phyloP scores from a whole-genome alignment of 2,329 filamentous ascomycete genomes.

The Calonectria hongkongensis region DNA sequence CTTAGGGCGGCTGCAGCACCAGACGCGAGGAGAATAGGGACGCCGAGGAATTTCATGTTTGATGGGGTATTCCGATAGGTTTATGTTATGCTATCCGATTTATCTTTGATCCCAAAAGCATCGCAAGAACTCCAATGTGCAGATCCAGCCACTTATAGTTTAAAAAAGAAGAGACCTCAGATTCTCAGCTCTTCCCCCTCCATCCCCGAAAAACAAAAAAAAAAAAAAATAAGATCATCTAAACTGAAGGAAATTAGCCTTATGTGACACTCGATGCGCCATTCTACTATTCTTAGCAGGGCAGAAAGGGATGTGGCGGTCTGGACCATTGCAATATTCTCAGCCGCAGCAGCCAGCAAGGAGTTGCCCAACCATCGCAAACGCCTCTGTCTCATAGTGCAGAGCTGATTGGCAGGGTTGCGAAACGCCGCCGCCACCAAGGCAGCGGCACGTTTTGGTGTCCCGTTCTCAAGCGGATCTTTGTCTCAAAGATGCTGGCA shows the following conservation, averaged over 20 bases:
- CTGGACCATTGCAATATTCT: background rate
- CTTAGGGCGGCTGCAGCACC: background rate
- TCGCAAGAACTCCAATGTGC: background rate
- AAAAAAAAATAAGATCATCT: background rate
- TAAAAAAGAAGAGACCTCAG: too few species aligned
- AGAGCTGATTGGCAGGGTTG: background rate
- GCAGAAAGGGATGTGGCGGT: conserved; percentile 5
- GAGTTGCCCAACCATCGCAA: conserved; percentile 8
- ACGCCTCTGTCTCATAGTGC: background rate
- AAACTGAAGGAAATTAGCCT: background rate
- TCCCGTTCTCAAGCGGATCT: background rate
- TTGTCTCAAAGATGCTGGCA: background rate
- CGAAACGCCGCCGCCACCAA: background rate
- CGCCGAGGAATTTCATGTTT: background rate
- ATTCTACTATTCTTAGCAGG: conserved; percentile 10
- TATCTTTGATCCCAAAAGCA: background rate
- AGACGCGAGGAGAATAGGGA: background rate
- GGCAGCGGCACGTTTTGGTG: background rate
- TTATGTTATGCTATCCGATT: background rate
- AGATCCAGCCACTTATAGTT: background rate
- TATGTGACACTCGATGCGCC: background rate
- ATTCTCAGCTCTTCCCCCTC: background rate
- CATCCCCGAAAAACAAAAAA: background rate
- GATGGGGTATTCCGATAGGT: background rate
- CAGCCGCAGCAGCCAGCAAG: conserved; percentile 9